Conservation (phyloP, 768 basidiomycete species). For the Hygrophorus russula region DNA sequence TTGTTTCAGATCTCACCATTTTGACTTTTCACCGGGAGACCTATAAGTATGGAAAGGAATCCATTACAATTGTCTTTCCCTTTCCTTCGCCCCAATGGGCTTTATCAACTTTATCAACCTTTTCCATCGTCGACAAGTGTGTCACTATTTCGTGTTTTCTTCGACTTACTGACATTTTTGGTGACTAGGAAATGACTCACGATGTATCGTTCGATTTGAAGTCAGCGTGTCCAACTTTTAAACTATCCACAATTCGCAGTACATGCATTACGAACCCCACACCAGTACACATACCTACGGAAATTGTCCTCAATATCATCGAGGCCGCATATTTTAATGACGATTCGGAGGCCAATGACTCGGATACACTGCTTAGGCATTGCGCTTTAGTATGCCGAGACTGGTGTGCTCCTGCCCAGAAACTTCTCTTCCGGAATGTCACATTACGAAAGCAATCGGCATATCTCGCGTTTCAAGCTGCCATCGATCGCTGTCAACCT, state of each 20-base stretch:
- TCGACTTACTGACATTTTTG: conserved; percentile 13
- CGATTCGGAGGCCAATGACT: conserved; percentile 21
- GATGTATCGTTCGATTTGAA: conserved; percentile 29
- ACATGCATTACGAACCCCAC: conserved; percentile 13
- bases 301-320: conserved; percentile 52
- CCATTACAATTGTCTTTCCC: background rate
- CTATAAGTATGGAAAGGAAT: too few species aligned
- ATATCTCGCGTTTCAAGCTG: conserved; percentile 40
- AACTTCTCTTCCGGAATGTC: conserved; percentile 49
- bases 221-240: conserved; percentile 15
- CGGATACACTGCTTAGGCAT: conserved; percentile 28
- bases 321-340: conserved; percentile 39
- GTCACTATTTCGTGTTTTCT: conserved; percentile 11
- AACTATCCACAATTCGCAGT: conserved; percentile 9
- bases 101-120: conserved; percentile 21
- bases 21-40: background rate
- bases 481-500: conserved; percentile 34
- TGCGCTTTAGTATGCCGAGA: conserved; percentile 56
- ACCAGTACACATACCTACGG: conserved; percentile 38
- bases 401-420: conserved; percentile 58
- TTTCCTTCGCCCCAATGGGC: conserved; percentile 12
- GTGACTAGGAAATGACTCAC: conserved; percentile 19
- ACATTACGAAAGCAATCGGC: conserved; percentile 41
- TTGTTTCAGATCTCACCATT: background rate
- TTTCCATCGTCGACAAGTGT: conserved; percentile 13